Evolutionary conservation across 2,329 filamentous ascomycete genomes (phyloP).

Genomic region (Paecilomyces formosus): DNA sequence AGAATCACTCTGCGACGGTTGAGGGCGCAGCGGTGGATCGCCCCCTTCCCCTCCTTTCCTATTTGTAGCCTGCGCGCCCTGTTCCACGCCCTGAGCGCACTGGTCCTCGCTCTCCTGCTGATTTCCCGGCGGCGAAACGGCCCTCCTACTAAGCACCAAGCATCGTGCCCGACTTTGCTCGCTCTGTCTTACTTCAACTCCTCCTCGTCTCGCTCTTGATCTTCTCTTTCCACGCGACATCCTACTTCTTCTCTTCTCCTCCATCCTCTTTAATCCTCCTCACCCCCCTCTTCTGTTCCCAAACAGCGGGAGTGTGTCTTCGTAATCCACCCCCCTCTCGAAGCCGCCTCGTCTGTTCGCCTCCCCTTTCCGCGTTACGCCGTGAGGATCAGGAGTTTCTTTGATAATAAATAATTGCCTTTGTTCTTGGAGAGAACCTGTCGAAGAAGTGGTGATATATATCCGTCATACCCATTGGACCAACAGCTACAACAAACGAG

Average conservation of each 20-base stretch:
- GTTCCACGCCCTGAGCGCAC: constrained; percentile 1
- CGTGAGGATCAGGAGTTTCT: no score
- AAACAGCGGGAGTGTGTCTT: no score
- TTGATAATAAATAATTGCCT: no score
- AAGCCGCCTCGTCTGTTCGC: no score
- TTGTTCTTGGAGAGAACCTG: no score
- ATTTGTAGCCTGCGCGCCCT: constrained; percentile 12
- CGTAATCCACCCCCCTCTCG: no score
- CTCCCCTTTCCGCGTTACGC: no score
- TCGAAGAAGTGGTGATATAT: no score
- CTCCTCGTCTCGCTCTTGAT: constrained; percentile 5
- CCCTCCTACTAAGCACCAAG: no score
- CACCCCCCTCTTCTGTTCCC: no score
- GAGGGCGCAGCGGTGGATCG: not conserved
- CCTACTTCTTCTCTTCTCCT: constrained; percentile 8
- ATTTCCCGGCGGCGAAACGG: not conserved
- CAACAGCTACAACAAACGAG: not conserved
- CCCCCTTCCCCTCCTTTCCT: constrained; percentile 10
- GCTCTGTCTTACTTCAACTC: constrained; percentile 2
- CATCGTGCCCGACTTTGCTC: not conserved
- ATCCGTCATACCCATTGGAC: not conserved
- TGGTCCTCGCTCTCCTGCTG: constrained; percentile 1
- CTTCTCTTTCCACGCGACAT: constrained; percentile 6
- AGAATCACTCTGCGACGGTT: not conserved
- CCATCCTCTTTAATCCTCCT: not conserved